Conservation (phyloP, 805 yeast species). For the Tetrapisispora phaffii region DNA sequence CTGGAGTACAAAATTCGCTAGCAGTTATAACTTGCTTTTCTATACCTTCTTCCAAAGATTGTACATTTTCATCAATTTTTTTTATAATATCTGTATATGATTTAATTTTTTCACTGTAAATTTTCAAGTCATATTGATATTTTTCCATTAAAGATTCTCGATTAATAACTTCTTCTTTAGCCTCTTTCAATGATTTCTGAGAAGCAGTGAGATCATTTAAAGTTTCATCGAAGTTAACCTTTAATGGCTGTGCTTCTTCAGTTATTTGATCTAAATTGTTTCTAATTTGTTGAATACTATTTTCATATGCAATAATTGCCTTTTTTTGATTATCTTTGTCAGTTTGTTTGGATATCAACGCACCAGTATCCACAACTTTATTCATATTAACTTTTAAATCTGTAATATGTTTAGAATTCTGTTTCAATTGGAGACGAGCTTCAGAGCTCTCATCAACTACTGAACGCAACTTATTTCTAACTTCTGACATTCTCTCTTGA, state of each 20-base stretch:
- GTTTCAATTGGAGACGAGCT: slow-evolving; percentile 19
- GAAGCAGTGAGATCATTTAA: slow-evolving; percentile 6
- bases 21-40: slow-evolving; percentile 27
- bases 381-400: slow-evolving; percentile 17
- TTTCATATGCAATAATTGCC: slow-evolving; percentile 18
- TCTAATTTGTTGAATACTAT: slow-evolving; percentile 20
- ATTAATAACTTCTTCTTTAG: slow-evolving; percentile 11
- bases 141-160: slow-evolving; percentile 15
- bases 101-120: slow-evolving; percentile 16
- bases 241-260: slow-evolving; percentile 13
- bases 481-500: slow-evolving; percentile 4
- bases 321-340: slow-evolving; percentile 20
- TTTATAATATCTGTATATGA: slow-evolving; percentile 11
- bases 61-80: slow-evolving; percentile 22
- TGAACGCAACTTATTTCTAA: slow-evolving; percentile 5
- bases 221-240: slow-evolving; percentile 12
- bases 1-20: slow-evolving; percentile 36
- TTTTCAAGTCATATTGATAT: slow-evolving; percentile 19
- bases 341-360: slow-evolving; percentile 13
- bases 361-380: slow-evolving; percentile 24
- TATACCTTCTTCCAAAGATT: slow-evolving; percentile 23
- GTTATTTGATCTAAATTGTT: slow-evolving; percentile 15
- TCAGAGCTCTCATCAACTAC: slow-evolving; percentile 27
- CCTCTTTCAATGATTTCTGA: slow-evolving; percentile 9
- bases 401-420: slow-evolving; percentile 21